Evolutionary conservation across 1,284 basidiomycete species (phyloP).

Genomic region (Hypsizygus ulmarius): DNA sequence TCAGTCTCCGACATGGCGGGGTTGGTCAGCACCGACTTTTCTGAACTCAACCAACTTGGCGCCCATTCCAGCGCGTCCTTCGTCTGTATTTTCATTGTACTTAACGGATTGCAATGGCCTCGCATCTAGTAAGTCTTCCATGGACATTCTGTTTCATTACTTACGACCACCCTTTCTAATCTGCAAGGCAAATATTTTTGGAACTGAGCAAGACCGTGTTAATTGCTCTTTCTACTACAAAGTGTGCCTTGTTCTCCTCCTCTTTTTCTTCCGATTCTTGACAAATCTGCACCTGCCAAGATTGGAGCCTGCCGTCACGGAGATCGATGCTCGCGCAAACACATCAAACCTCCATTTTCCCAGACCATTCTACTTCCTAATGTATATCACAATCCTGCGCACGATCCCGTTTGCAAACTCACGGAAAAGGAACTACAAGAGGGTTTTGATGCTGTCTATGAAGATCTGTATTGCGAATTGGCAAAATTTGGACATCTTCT

Average conservation of each 20-base stretch:
- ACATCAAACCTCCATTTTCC: slow-evolving; percentile 96
- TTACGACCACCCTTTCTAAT: background rate
- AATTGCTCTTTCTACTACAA: slow-evolving; percentile 97
- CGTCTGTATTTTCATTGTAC: background rate
- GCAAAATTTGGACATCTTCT: slow-evolving; percentile 93
- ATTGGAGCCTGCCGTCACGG: slow-evolving; percentile 96
- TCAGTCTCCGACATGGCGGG: too few species aligned
- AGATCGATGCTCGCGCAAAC: slow-evolving; percentile 95
- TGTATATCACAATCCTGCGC: slow-evolving; percentile 97
- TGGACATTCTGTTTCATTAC: background rate
- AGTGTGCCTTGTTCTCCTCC: slow-evolving; percentile 39
- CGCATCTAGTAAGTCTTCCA: slow-evolving; percentile 37
- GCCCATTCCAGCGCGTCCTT: background rate
- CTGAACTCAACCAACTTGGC: background rate
- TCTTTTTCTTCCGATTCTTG: slow-evolving; percentile 4
- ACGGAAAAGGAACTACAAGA: slow-evolving; percentile 87
- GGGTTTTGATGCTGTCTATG: slow-evolving; percentile 96
- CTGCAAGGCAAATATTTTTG: slow-evolving; percentile 77
- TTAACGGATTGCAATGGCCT: slow-evolving; percentile 32
- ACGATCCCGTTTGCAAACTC: slow-evolving; percentile 87
- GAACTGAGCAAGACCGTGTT: slow-evolving; percentile 89
- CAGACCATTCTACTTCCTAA: slow-evolving; percentile 98
- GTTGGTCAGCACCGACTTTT: too few species aligned
- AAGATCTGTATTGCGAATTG: slow-evolving; percentile 91
- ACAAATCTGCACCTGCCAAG: slow-evolving; percentile 36